phyloP scores from a whole-genome alignment of 176 grass and related monocot genomes.

The Avena atlantica region DNA sequence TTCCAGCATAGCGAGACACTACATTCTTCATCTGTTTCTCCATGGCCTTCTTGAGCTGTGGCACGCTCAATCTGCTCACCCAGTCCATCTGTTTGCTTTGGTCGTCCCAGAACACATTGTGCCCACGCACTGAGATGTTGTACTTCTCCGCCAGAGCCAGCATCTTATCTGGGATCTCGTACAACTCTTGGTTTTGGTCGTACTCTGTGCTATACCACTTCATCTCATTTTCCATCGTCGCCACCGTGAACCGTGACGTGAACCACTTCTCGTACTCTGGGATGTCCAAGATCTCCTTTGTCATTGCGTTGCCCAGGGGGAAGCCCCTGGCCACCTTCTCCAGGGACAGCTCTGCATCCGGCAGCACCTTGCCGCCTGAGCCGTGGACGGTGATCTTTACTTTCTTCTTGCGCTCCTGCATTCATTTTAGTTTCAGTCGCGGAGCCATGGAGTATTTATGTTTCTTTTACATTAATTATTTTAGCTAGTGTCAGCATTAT shows the following conservation, averaged over 20 bases:
- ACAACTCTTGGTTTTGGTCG: slow-evolving; percentile 42
- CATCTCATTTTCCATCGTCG: slow-evolving; percentile 90
- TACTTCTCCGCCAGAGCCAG: slow-evolving; percentile 50
- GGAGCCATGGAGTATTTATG: not conserved
- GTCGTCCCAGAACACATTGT: slow-evolving; percentile 86
- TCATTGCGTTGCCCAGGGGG: slow-evolving; percentile 72
- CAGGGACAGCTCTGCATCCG: slow-evolving; percentile 50
- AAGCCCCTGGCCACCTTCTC: slow-evolving; percentile 48
- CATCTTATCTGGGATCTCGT: slow-evolving; percentile 62
- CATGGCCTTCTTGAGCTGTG: slow-evolving; percentile 52
- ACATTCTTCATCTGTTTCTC: slow-evolving; percentile 48
- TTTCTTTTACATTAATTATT: not conserved
- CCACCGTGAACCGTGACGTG: slow-evolving; percentile 63
- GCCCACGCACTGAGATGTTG: slow-evolving; percentile 50
- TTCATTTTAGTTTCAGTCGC: not conserved
- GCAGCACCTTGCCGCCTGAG: slow-evolving; percentile 30
- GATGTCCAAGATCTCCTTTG: slow-evolving; percentile 61
- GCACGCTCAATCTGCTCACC: not conserved
- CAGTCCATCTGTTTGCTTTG: slow-evolving; percentile 38
- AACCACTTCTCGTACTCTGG: slow-evolving; percentile 71
- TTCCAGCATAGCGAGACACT: slow-evolving; percentile 54
- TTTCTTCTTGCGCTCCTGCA: slow-evolving; percentile 47
- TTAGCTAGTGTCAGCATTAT: not conserved
- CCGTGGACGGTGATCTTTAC: slow-evolving; percentile 47
- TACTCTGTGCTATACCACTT: slow-evolving; percentile 82